Evolutionary conservation across 306 rosid species (phyloP).

Genomic region (Rubus idaeus): DNA sequence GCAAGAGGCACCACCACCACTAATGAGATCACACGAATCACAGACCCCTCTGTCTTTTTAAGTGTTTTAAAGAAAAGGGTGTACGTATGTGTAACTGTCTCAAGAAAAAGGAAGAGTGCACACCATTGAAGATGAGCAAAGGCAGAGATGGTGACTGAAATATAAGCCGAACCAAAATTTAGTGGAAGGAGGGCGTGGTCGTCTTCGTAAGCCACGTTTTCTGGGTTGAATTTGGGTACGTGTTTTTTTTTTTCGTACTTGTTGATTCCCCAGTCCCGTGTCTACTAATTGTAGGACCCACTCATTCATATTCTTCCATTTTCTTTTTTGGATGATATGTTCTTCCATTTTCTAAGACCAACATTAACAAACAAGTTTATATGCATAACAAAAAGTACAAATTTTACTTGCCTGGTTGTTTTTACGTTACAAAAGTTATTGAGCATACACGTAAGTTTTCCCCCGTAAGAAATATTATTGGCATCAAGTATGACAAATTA

Average conservation of each 20-base stretch:
- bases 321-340: background rate
- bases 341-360: background rate
- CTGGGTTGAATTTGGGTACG: slow-evolving; percentile 10
- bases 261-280: too few species aligned
- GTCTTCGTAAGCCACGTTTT: slow-evolving; percentile 13
- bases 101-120: slow-evolving; percentile 4
- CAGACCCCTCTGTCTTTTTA: slow-evolving; percentile 8
- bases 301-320: background rate
- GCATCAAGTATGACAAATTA: background rate
- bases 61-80: slow-evolving; percentile 26
- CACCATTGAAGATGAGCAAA: background rate
- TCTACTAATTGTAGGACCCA: background rate
- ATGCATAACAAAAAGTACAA: background rate
- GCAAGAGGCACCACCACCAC: slow-evolving; percentile 36
- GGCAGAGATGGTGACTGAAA: slow-evolving; percentile 3
- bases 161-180: background rate
- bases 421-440: background rate
- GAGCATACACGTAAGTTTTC: background rate
- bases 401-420: background rate
- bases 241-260: background rate
- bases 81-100: slow-evolving; percentile 27
- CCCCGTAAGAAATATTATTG: background rate
- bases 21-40: slow-evolving; percentile 33
- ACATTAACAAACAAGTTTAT: background rate
- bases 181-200: background rate